phyloP scores from a whole-genome alignment of 352 stramenopile species.

The Phytophthora ramorum region DNA sequence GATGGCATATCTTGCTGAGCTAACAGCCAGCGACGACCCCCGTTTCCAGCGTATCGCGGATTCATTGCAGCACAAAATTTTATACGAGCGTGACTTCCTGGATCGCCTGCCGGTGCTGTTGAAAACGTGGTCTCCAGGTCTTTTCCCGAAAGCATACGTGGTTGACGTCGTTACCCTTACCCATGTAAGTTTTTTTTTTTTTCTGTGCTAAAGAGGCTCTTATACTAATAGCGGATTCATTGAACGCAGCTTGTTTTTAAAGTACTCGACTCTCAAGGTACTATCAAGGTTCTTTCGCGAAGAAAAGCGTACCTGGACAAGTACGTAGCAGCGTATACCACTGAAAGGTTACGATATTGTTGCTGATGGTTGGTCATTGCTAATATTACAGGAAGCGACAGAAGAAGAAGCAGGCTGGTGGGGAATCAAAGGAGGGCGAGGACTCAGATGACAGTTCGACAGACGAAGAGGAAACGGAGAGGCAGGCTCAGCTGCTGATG shows the following conservation, averaged over 20 bases:
- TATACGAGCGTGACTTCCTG: constrained; percentile 90
- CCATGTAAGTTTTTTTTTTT: constrained; percentile 55
- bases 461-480: constrained; percentile 82
- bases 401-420: constrained; percentile 45
- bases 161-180: constrained; percentile 87
- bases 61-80: constrained; percentile 89
- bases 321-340: constrained; percentile 22
- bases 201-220: background rate
- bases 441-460: constrained; percentile 63
- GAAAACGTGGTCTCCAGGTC: constrained; percentile 76
- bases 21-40: constrained; percentile 72
- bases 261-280: constrained; percentile 83
- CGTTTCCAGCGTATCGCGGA: constrained; percentile 86
- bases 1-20: constrained; percentile 86
- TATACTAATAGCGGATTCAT: constrained; percentile 13
- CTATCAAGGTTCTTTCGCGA: constrained; percentile 84
- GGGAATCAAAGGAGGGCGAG: constrained; percentile 39
- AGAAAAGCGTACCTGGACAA: constrained; percentile 70
- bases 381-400: constrained; percentile 45
- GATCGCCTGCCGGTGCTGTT: constrained; percentile 83
- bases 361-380: constrained; percentile 13
- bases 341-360: constrained; percentile 3
- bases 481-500: constrained; percentile 68
- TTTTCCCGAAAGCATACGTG: constrained; percentile 73
- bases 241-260: constrained; percentile 81